A percentile compares a stretch with the other conserved stretches of the same genome.
phyloP scores from a whole-genome alignment of 371 early-diverging fungal genomes.

The Vittaforma corneae region DNA sequence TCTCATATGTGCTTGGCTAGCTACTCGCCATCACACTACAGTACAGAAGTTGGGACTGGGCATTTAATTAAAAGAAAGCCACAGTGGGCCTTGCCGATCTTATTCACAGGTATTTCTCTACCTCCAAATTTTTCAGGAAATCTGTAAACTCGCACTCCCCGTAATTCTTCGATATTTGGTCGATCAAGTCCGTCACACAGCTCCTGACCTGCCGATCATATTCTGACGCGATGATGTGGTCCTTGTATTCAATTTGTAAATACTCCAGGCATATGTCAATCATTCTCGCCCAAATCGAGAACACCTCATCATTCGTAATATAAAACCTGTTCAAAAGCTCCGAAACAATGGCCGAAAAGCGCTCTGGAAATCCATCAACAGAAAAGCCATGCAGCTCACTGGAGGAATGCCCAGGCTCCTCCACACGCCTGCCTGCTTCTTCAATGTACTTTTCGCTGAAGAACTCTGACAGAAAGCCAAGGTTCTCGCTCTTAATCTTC shows the following conservation, averaged over 20 bases:
- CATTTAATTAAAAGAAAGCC: too few relatives aligned
- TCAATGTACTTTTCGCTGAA: too few relatives aligned
- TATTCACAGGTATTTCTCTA: background rate
- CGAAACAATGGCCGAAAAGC: background rate
- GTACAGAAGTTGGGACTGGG: too few relatives aligned
- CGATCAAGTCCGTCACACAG: background rate
- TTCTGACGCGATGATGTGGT: background rate
- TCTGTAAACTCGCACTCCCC: background rate
- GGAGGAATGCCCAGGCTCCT: background rate
- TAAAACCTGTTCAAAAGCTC: slow-evolving; percentile 1
- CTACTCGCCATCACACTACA: too few relatives aligned
- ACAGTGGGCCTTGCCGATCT: too few relatives aligned
- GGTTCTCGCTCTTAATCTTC: slow-evolving; percentile 13
- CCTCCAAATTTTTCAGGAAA: background rate
- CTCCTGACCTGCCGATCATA: background rate
- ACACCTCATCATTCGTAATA: slow-evolving; percentile 11
- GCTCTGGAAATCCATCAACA: too few relatives aligned
- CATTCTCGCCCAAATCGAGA: background rate
- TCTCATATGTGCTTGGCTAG: too few relatives aligned
- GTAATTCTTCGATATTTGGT: background rate
- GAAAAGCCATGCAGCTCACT: slow-evolving; percentile 3
- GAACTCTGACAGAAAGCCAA: too few relatives aligned
- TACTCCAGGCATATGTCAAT: slow-evolving; percentile 1
- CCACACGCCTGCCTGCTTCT: background rate
- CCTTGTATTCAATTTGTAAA: background rate